Evolutionary conservation across 495 filamentous ascomycete genomes (phyloP).

Genomic region (Baudoinia panamericana): DNA sequence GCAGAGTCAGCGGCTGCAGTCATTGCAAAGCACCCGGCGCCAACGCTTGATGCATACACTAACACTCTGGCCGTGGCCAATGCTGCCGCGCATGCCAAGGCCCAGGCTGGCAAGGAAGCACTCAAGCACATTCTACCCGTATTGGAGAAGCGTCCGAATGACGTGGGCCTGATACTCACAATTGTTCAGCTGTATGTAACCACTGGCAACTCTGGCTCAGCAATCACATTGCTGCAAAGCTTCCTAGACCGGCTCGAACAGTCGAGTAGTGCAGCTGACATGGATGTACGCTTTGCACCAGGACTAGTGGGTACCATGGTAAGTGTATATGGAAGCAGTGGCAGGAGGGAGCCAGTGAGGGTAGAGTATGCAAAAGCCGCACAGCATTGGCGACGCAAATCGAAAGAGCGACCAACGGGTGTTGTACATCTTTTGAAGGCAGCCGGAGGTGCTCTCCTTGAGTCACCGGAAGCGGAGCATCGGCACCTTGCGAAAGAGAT

Average conservation of each 20-base stretch:
- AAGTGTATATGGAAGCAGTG: slow-evolving; percentile 65
- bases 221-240: slow-evolving; percentile 59
- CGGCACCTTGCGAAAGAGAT: slow-evolving; percentile 55
- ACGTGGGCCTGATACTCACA: slow-evolving; percentile 73
- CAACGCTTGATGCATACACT: slow-evolving; percentile 42
- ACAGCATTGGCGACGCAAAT: slow-evolving; percentile 55
- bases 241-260: slow-evolving; percentile 62
- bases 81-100: slow-evolving; percentile 61
- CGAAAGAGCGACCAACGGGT: slow-evolving; percentile 27
- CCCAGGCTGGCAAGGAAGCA: slow-evolving; percentile 49
- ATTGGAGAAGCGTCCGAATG: slow-evolving; percentile 63
- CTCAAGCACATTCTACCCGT: slow-evolving; percentile 61
- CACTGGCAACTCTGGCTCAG: slow-evolving; percentile 59
- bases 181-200: slow-evolving; percentile 73
- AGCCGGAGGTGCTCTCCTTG: slow-evolving; percentile 64
- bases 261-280: slow-evolving; percentile 44
- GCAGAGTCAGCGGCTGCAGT: slow-evolving; percentile 48
- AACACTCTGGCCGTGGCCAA: slow-evolving; percentile 62
- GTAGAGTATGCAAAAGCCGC: slow-evolving; percentile 67
- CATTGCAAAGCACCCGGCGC: slow-evolving; percentile 41
- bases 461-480: slow-evolving; percentile 54
- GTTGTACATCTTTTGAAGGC: slow-evolving; percentile 57
- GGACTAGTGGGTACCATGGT: slow-evolving; percentile 76
- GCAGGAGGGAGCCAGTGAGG: slow-evolving; percentile 60
- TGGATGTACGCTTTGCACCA: slow-evolving; percentile 64